Evolutionary conservation across 148 eudicot genomes (phyloP).

Genomic region (Camellia sinensis): DNA sequence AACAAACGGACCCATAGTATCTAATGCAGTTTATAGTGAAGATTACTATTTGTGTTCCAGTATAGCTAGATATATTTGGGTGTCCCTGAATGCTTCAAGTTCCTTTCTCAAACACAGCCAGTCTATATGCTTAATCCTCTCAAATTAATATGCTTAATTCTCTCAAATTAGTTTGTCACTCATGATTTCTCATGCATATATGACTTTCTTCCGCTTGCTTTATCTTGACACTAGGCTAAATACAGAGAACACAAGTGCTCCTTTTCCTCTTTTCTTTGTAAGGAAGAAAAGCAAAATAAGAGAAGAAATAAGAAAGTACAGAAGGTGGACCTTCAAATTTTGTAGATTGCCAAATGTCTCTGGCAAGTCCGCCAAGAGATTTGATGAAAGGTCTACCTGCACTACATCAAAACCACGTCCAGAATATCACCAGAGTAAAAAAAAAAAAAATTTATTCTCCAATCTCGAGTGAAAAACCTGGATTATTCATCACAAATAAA

Average conservation of each 20-base stretch:
- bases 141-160: neutral
- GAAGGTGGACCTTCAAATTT: conserved; percentile 60
- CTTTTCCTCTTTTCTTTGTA: neutral
- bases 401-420: conserved; percentile 17
- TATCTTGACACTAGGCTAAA: neutral
- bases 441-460: neutral
- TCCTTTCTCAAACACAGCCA: neutral
- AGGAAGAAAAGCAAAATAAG: neutral
- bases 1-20: neutral
- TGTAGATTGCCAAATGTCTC: conserved; percentile 60
- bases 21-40: no score
- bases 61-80: neutral
- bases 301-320: neutral
- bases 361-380: conserved; percentile 74
- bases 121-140: neutral
- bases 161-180: neutral
- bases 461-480: neutral
- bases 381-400: conserved; percentile 89
- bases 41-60: neutral
- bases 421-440: neutral
- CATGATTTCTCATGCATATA: neutral
- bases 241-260: neutral
- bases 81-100: neutral
- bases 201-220: conserved; percentile 7
- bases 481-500: neutral